Conservation (phyloP, 2,329 filamentous ascomycete genomes). For the Trichoderma sp. region DNA sequence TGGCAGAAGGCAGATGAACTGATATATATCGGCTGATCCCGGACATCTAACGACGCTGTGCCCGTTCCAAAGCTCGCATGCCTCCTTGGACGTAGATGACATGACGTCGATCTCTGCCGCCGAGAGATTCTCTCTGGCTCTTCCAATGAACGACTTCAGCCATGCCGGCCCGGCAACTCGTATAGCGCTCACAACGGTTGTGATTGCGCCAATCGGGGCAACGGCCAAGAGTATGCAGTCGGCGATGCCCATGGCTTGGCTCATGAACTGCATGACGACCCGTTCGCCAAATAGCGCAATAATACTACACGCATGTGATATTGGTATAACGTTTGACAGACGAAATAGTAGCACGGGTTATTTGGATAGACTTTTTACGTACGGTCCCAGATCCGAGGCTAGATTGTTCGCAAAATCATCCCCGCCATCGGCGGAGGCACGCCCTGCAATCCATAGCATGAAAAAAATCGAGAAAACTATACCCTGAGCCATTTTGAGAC, state of each 20-base stretch:
- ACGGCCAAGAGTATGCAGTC: slow-evolving; percentile 51
- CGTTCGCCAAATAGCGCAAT: slow-evolving; percentile 45
- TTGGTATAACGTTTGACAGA: background rate
- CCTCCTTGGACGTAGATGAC: slow-evolving; percentile 48
- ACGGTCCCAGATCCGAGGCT: slow-evolving; percentile 25
- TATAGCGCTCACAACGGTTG: slow-evolving; percentile 46
- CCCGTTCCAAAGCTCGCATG: slow-evolving; percentile 48
- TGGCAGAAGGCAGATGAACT: slow-evolving; percentile 26
- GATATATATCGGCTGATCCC: slow-evolving; percentile 23
- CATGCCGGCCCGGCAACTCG: slow-evolving; percentile 46
- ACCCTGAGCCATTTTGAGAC: background rate
- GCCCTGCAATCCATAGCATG: background rate
- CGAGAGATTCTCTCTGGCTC: slow-evolving; percentile 45
- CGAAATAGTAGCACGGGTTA: background rate
- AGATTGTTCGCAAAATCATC: slow-evolving; percentile 29
- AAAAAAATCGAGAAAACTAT: background rate
- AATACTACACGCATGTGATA: slow-evolving; percentile 3
- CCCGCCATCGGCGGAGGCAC: slow-evolving; percentile 23
- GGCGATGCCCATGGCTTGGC: slow-evolving; percentile 40
- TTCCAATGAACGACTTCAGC: slow-evolving; percentile 46
- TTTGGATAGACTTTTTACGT: background rate
- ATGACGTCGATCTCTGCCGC: slow-evolving; percentile 45
- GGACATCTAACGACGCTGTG: slow-evolving; percentile 34
- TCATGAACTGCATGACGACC: slow-evolving; percentile 51
- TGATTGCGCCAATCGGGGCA: slow-evolving; percentile 48